A percentile compares a stretch with the other conserved stretches of the same genome.
Evolutionary conservation across 2,329 filamentous ascomycete species (phyloP).

Genomic region (Zymoseptoria passerinii): DNA sequence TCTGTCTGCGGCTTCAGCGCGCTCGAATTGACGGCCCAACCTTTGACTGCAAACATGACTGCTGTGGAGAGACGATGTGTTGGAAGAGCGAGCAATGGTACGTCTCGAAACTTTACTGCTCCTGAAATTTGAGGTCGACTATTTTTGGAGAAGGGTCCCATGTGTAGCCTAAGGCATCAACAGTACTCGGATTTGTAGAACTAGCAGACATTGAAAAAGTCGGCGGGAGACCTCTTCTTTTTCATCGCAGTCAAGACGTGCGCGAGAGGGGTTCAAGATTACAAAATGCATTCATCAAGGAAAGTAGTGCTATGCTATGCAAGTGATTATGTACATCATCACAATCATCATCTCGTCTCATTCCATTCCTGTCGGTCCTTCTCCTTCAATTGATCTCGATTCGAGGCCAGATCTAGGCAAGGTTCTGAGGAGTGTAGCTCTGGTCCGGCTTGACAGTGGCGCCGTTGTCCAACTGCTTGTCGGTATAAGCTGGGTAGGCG

Average conservation of each 20-base stretch:
- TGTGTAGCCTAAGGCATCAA: background rate
- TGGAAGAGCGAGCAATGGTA: background rate
- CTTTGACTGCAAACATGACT: slow-evolving; percentile 82
- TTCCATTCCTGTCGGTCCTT: background rate
- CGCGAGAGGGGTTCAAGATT: background rate
- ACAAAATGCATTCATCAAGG: background rate
- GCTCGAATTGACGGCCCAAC: slow-evolving; percentile 74
- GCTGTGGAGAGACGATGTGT: background rate
- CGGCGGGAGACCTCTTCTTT: background rate
- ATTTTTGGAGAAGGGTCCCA: background rate
- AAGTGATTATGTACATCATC: background rate
- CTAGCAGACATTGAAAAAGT: background rate
- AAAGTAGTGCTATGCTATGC: background rate
- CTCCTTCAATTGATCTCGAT: background rate
- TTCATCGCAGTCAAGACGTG: too few relatives aligned
- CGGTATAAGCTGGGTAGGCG: slow-evolving; percentile 18
- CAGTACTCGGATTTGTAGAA: background rate
- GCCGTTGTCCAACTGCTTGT: slow-evolving; percentile 11
- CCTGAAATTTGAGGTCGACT: background rate
- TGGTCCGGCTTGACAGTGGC: slow-evolving; percentile 17
- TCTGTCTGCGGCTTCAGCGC: slow-evolving; percentile 62
- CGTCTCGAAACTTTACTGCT: background rate
- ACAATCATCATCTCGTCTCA: background rate
- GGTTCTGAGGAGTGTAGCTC: slow-evolving; percentile 18
- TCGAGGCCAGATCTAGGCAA: slow-evolving; percentile 9